phyloP scores from a whole-genome alignment of 1,284 basidiomycete genomes.

The Laetiporus sulphureus region DNA sequence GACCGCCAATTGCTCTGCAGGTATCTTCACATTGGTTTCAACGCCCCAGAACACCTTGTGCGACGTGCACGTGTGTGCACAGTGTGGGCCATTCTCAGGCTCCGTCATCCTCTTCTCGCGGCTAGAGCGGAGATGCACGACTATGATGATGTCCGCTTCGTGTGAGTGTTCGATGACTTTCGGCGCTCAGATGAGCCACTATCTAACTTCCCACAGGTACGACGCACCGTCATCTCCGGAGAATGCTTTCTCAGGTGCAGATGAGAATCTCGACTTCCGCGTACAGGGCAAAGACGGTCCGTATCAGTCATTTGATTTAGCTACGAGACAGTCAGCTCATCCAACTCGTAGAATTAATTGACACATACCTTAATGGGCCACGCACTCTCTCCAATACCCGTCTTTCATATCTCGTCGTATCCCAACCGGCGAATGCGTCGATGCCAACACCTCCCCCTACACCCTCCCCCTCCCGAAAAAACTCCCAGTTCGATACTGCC shows the following conservation, averaged over 20 bases:
- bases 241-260: conserved; percentile 43
- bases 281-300: conserved; percentile 47
- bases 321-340: background rate
- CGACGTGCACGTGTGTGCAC: conserved; percentile 40
- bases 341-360: conserved; percentile 45
- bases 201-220: conserved; percentile 33
- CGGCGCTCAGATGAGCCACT: conserved; percentile 2
- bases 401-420: conserved; percentile 66
- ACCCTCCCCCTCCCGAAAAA: conserved; percentile 18
- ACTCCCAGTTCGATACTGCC: background rate
- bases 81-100: conserved; percentile 64
- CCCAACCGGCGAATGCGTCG: conserved; percentile 24
- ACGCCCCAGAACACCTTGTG: conserved; percentile 37
- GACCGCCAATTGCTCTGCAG: conserved; percentile 26
- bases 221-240: conserved; percentile 35
- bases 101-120: conserved; percentile 63
- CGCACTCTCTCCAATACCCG: conserved; percentile 64
- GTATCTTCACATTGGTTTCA: conserved; percentile 67
- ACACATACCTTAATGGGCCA: conserved; percentile 66
- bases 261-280: conserved; percentile 43
- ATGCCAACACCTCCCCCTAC: conserved; percentile 33
- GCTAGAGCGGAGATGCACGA: conserved; percentile 51
- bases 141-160: conserved; percentile 61
- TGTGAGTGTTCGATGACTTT: conserved; percentile 36
- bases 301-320: conserved; percentile 8